phyloP scores from a whole-genome alignment of 2,329 filamentous ascomycete species.

The Epichloe sp. region DNA sequence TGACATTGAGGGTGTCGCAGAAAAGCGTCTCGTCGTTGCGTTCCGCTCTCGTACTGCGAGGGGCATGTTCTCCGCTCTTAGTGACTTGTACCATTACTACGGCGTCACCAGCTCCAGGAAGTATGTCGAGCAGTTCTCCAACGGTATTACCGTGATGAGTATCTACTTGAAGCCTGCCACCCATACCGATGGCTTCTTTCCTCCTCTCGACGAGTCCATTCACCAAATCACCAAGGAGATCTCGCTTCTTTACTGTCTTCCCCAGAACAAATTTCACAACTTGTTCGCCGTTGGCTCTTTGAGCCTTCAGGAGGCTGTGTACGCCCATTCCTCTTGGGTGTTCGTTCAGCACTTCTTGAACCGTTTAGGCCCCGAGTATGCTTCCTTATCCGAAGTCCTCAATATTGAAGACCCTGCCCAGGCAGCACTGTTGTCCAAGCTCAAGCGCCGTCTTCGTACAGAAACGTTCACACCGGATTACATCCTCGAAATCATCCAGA shows the following conservation, averaged over 20 bases:
- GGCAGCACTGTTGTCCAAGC: slow-evolving; percentile 76
- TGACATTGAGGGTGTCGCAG: slow-evolving; percentile 78
- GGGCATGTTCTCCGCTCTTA: slow-evolving; percentile 88
- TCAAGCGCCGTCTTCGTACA: slow-evolving; percentile 87
- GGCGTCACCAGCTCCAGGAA: slow-evolving; percentile 91
- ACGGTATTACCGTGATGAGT: slow-evolving; percentile 94
- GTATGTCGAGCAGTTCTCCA: slow-evolving; percentile 98
- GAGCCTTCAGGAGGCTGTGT: slow-evolving; percentile 92
- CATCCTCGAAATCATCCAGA: slow-evolving; percentile 91
- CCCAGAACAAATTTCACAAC: slow-evolving; percentile 88
- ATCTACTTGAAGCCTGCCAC: slow-evolving; percentile 73
- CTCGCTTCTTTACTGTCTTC: slow-evolving; percentile 92
- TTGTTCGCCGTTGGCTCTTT: slow-evolving; percentile 78
- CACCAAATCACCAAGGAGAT: slow-evolving; percentile 99
- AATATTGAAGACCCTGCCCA: slow-evolving; percentile 73
- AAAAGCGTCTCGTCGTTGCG: slow-evolving; percentile 89
- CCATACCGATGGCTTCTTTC: slow-evolving; percentile 43
- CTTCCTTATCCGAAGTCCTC: slow-evolving; percentile 68
- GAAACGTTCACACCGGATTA: slow-evolving; percentile 98
- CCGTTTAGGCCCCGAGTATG: slow-evolving; percentile 83
- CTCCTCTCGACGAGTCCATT: slow-evolving; percentile 85
- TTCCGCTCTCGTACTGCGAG: slow-evolving; percentile 88
- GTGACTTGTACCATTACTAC: slow-evolving; percentile 97
- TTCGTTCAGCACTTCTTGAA: slow-evolving; percentile 98
- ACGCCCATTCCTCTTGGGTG: slow-evolving; percentile 94